Percentiles rank a stretch among this genome's conserved stretches.
Conservation (phyloP, 129 eudicot genomes). For the Solidago caesia region DNA sequence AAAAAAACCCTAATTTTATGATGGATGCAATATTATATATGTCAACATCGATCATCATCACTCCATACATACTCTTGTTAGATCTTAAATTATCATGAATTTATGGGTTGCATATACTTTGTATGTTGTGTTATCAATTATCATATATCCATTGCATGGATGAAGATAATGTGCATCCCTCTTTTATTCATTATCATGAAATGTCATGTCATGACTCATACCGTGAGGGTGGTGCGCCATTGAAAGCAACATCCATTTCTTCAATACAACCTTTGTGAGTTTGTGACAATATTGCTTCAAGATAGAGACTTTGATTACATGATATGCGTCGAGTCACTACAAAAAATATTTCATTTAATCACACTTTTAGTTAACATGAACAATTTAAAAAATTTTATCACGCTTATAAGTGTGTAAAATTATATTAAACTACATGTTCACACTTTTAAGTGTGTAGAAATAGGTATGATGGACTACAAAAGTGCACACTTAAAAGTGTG, state of each 20-base stretch:
- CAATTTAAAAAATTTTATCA: no score
- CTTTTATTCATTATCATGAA: constrained; percentile 33
- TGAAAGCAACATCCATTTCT: constrained; percentile 37
- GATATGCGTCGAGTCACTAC: constrained; percentile 1
- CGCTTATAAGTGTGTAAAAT: no score
- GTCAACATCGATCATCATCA: constrained; percentile 30
- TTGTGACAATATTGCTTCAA: constrained; percentile 26
- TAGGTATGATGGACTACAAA: no score
- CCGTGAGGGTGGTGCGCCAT: constrained; percentile 33
- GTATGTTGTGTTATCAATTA: constrained; percentile 24
- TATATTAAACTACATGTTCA: no score
- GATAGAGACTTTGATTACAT: constrained; percentile 25
- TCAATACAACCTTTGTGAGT: constrained; percentile 14
- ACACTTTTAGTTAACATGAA: no score
- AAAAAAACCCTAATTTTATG: no score
- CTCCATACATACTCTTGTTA: constrained; percentile 21
- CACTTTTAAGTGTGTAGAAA: no score
- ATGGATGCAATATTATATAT: neutral
- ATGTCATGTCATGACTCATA: constrained; percentile 33
- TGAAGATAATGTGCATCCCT: constrained; percentile 27
- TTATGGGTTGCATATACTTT: constrained; percentile 20
- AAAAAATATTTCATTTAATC: no score
- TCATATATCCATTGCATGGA: constrained; percentile 9
- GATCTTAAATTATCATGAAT: neutral
- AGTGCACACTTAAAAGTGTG: no score